A percentile compares a stretch with the other conserved stretches of the same genome.
These are phyloP conservation scores for Bretschneidera sinensis DNA, from an alignment of 345 rosid species.

Conservation along the genomic window DNA sequence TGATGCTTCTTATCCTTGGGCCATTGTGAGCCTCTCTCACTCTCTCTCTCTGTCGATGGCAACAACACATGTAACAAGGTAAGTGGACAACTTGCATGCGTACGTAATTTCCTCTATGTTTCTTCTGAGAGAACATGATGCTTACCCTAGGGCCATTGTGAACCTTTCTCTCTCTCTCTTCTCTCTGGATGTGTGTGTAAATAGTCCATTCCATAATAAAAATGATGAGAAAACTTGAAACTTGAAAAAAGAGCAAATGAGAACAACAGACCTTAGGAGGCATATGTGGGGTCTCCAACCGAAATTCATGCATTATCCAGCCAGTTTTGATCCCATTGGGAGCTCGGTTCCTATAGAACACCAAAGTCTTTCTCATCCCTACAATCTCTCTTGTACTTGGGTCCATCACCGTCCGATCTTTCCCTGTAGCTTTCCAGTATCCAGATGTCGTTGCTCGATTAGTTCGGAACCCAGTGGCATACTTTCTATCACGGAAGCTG, in stretches of 20 bases:
- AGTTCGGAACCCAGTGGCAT: slow-evolving; percentile 87
- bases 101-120: slow-evolving; percentile 5
- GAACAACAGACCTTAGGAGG: slow-evolving; percentile 71
- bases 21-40: not conserved
- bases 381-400: slow-evolving; percentile 55
- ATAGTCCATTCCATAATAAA: no score
- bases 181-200: no score
- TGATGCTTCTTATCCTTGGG: slow-evolving; percentile 2
- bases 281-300: slow-evolving; percentile 84
- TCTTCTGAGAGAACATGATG: slow-evolving; percentile 4
- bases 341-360: slow-evolving; percentile 83
- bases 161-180: not conserved
- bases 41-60: slow-evolving; percentile 1
- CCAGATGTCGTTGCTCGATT: slow-evolving; percentile 82
- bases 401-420: slow-evolving; percentile 80
- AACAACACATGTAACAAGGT: slow-evolving; percentile 16
- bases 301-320: slow-evolving; percentile 99
- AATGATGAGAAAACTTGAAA: not conserved
- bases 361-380: slow-evolving; percentile 98
- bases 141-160: slow-evolving; percentile 1
- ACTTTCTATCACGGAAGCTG: slow-evolving; percentile 89
- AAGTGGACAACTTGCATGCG: slow-evolving; percentile 13
- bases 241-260: not conserved
- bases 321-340: slow-evolving; percentile 93
- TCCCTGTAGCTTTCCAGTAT: slow-evolving; percentile 99